Evolutionary conservation across 2,329 filamentous ascomycete species (phyloP).

Genomic region (Ophiosphaerella korrae): DNA sequence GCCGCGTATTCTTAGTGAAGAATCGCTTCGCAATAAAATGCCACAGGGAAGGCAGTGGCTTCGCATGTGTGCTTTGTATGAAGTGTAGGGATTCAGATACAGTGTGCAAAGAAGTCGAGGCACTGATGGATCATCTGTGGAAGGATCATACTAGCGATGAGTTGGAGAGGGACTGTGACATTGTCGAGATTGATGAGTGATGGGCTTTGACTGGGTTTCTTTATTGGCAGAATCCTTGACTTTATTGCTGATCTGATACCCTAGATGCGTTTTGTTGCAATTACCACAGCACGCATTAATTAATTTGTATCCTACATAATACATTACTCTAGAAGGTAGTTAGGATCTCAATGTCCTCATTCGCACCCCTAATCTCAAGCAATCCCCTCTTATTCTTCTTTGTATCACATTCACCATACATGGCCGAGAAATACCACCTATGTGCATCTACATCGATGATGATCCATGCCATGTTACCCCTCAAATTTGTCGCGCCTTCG

Average conservation of each 20-base stretch:
- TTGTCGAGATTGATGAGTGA: constrained; percentile 20
- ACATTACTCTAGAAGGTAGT: constrained; percentile 16
- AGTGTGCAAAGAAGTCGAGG: constrained; percentile 25
- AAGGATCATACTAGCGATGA: constrained; percentile 35
- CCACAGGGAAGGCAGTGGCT: constrained; percentile 34
- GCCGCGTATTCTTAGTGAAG: constrained; percentile 28
- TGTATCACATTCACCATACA: constrained; percentile 26
- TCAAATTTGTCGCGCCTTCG: constrained; percentile 27
- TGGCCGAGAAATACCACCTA: constrained; percentile 41
- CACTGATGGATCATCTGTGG: constrained; percentile 44
- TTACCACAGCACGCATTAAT: not conserved
- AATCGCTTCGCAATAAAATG: constrained; percentile 41
- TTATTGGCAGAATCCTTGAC: not conserved
- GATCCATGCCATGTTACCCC: constrained; percentile 39
- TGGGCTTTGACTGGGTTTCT: not conserved
- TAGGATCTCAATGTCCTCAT: constrained; percentile 15
- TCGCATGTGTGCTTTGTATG: constrained; percentile 39
- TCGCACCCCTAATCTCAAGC: constrained; percentile 10
- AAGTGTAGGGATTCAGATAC: constrained; percentile 33
- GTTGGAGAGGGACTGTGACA: constrained; percentile 33
- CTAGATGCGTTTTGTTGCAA: not conserved
- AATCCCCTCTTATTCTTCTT: constrained; percentile 13
- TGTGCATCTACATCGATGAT: constrained; percentile 39
- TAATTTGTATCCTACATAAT: not conserved
- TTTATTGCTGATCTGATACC: not conserved